Conservation (phyloP, 768 basidiomycete species). For the Dentipellis sp. region DNA sequence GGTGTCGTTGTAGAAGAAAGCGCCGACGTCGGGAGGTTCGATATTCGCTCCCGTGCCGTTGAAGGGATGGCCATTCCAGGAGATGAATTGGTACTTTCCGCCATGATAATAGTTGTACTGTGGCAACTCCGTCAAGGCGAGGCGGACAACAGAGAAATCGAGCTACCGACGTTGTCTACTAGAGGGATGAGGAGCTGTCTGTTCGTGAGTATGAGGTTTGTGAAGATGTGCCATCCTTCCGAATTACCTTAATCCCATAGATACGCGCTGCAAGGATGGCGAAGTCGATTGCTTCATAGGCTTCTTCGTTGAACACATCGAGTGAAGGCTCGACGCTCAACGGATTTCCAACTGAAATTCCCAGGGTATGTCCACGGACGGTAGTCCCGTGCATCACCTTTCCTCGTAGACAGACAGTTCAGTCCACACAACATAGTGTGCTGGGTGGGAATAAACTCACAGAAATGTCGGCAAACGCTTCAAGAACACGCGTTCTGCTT, state of each 20-base stretch:
- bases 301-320: conserved; percentile 19
- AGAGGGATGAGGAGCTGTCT: conserved; percentile 12
- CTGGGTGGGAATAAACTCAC: background rate
- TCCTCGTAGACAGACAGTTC: too few relatives aligned
- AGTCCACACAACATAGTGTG: too few relatives aligned
- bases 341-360: conserved; percentile 20
- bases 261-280: conserved; percentile 12
- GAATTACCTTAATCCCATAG: background rate
- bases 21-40: conserved; percentile 17
- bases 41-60: conserved; percentile 17
- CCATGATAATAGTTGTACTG: conserved; percentile 19
- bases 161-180: conserved; percentile 15
- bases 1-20: conserved; percentile 18
- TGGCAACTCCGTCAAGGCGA: background rate
- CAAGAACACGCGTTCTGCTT: conserved; percentile 15
- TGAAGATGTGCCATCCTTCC: too few relatives aligned
- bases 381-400: conserved; percentile 17
- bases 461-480: conserved; percentile 17
- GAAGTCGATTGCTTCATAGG: conserved; percentile 21
- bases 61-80: conserved; percentile 10
- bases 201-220: too few relatives aligned
- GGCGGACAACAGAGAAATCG: background rate
- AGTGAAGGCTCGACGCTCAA: conserved; percentile 21
- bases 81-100: conserved; percentile 24
- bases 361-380: conserved; percentile 22